These are phyloP conservation scores for Hypoxylon sp. DNA, from an alignment of 2,329 filamentous ascomycete genomes.

Conservation along the genomic window DNA sequence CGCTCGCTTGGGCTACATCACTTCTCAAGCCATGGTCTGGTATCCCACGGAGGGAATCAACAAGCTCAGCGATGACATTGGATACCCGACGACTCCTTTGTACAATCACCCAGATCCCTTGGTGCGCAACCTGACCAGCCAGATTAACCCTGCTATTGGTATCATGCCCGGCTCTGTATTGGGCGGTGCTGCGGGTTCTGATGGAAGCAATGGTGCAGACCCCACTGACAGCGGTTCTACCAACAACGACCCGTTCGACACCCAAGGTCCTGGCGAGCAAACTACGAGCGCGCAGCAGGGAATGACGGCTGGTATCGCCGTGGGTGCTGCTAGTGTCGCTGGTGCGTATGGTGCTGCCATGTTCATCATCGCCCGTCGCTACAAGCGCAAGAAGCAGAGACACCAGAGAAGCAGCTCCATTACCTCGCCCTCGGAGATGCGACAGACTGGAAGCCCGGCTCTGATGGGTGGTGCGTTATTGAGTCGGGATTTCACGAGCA, in stretches of 20 bases:
- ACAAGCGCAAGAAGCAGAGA: slow-evolving; percentile 86
- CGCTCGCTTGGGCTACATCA: slow-evolving; percentile 79
- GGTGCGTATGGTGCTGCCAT: slow-evolving; percentile 93
- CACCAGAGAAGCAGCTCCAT: slow-evolving; percentile 85
- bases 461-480: slow-evolving; percentile 80
- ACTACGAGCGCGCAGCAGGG: slow-evolving; percentile 72
- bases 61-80: slow-evolving; percentile 77
- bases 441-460: slow-evolving; percentile 68
- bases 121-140: slow-evolving; percentile 79
- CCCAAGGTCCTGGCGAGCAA: slow-evolving; percentile 56
- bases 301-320: slow-evolving; percentile 78
- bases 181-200: slow-evolving; percentile 58
- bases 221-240: slow-evolving; percentile 51
- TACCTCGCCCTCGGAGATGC: slow-evolving; percentile 70
- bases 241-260: slow-evolving; percentile 61
- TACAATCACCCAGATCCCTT: slow-evolving; percentile 79
- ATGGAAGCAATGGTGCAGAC: slow-evolving; percentile 58
- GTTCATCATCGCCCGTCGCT: slow-evolving; percentile 92
- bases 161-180: slow-evolving; percentile 66
- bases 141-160: slow-evolving; percentile 88
- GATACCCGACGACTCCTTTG: slow-evolving; percentile 78
- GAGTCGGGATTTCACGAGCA: slow-evolving; percentile 67
- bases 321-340: slow-evolving; percentile 83
- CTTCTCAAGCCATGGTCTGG: slow-evolving; percentile 82
- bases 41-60: slow-evolving; percentile 81